These are phyloP conservation scores for Fusarium sp. DNA, from an alignment of 2,329 filamentous ascomycete species.

Conservation along the genomic window DNA sequence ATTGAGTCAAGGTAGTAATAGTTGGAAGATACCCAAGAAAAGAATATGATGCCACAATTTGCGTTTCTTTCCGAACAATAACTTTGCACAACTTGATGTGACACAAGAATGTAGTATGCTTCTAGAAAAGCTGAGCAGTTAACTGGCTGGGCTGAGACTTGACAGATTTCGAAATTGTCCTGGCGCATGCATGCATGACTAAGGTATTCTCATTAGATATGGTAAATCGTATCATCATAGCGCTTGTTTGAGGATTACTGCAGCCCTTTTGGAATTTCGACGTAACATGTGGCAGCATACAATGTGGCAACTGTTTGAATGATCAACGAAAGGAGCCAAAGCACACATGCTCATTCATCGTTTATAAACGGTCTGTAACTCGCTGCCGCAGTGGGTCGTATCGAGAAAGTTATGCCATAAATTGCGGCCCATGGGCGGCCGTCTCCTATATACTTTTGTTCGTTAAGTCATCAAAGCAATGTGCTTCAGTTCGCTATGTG, in stretches of 20 bases:
- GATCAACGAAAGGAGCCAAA: background rate
- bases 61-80: background rate
- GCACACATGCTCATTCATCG: background rate
- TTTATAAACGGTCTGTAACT: background rate
- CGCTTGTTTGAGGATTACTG: background rate
- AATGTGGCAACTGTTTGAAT: background rate
- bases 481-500: slow-evolving; percentile 63
- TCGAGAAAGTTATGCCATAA: slow-evolving; percentile 5
- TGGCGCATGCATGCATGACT: background rate
- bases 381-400: background rate
- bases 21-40: slow-evolving; percentile 25
- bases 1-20: slow-evolving; percentile 9
- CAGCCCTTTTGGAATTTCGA: background rate
- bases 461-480: slow-evolving; percentile 63
- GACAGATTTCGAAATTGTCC: background rate
- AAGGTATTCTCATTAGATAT: too few species aligned
- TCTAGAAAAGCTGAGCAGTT: background rate
- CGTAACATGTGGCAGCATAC: background rate
- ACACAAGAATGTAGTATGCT: background rate
- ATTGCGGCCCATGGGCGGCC: background rate
- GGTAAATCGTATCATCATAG: too few species aligned
- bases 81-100: background rate
- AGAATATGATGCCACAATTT: slow-evolving; percentile 8
- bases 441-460: background rate
- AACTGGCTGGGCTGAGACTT: background rate